phyloP scores from a whole-genome alignment of 2,329 filamentous ascomycete species.

The Harringtonia aguacate region DNA sequence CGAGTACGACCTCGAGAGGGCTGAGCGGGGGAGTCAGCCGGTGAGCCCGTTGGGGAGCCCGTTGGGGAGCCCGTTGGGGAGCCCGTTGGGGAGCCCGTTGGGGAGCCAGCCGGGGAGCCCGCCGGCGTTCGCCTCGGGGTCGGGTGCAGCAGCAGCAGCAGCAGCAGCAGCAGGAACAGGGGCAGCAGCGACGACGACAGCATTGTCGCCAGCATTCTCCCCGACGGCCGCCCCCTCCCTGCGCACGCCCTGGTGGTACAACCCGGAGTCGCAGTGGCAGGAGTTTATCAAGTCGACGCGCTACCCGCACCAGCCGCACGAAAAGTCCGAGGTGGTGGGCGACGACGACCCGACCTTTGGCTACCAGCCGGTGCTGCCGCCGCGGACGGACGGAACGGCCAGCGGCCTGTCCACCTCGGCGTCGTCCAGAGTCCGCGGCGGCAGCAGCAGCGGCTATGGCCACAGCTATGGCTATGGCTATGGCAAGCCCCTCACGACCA shows the following conservation, averaged over 20 bases:
- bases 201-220: neutral
- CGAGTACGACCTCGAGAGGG: neutral
- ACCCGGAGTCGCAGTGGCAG: conserved; percentile 34
- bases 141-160: no score
- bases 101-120: no score
- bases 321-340: conserved; percentile 37
- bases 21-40: neutral
- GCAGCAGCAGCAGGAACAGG: neutral
- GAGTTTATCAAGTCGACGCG: conserved; percentile 43
- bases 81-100: no score
- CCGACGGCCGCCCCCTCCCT: neutral
- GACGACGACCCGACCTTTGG: conserved; percentile 37
- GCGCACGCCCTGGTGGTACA: conserved; percentile 10
- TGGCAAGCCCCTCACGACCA: neutral
- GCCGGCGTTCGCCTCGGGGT: no score
- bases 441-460: no score
- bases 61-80: no score
- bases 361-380: conserved; percentile 17
- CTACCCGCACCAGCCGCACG: conserved; percentile 35
- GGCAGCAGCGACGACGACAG: neutral
- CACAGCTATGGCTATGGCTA: conserved; percentile 26
- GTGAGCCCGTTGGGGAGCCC: no score
- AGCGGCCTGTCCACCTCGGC: no score
- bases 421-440: no score
- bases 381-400: no score